Base-by-base conservation (phyloP, 2,329 filamentous ascomycete species). In the Laburnicola sp. region DNA sequence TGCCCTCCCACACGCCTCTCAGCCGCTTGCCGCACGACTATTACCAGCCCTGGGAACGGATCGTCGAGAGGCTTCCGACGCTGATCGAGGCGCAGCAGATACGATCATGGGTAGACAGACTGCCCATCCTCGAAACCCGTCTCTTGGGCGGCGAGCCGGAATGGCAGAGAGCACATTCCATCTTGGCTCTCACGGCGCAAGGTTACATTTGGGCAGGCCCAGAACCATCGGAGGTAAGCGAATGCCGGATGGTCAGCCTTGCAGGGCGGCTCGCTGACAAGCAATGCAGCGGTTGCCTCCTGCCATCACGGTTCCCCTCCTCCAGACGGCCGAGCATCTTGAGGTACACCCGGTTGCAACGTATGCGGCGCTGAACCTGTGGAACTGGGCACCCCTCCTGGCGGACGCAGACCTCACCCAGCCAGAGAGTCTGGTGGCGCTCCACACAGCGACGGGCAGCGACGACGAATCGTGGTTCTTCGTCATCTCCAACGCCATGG, bases 21-120 rank as follows among this genome's bases (percentile, higher is more conserved):
- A 83, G 85, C 52, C 79, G 82, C 49, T 82, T 96, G 10, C 86
- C 89, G 10, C 87, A 95, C 62, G 84, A 86, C 3, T 94, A 94
- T 75, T 96, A 96, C 74, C 86, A 88, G 71, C 88, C 89, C 68
- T 96, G 91, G 91, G 91, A 96, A 74, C 81, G 85, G 38, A 82
- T 94, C 42, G 82, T 85, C 34, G 80, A 84, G 55, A 91, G 92
- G 64, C 78, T 96, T 11, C 90, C 93, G 70, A 80, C 82, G 1
- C 78, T 95, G 44, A 83, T 95, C 45, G 80, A 92, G 47, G 90
- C 83, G 69, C 86, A 86, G 66, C 84, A 88, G 47, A 79, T 96
- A 51, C 84, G 89, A 40, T 80, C 82, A 45, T 82, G 88, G 54
- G 81, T 95, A 50, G 85, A 93, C 62, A 78, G 80, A 42, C 79